Percentiles rank a stretch among this genome's conserved stretches.
Evolutionary conservation across 345 rosid species (phyloP).

Genomic region (Sonneratia caseolaris): DNA sequence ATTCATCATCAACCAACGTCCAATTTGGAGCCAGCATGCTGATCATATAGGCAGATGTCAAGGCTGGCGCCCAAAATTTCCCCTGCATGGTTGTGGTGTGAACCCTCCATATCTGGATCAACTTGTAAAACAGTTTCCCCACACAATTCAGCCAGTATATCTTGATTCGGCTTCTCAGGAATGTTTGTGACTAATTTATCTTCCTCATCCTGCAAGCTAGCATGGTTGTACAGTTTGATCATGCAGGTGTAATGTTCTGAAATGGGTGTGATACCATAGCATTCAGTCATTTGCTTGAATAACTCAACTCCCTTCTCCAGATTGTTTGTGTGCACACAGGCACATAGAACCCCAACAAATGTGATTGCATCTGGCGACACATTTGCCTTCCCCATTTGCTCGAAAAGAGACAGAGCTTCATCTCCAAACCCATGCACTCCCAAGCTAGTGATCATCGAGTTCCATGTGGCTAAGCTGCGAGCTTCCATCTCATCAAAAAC

Average conservation of each 20-base stretch:
- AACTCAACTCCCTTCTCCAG: constrained; percentile 35
- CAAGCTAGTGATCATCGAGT: constrained; percentile 68
- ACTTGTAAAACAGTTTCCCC: constrained; percentile 2
- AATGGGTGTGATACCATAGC: constrained; percentile 39
- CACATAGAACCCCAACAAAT: constrained; percentile 63
- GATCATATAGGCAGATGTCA: constrained; percentile 9
- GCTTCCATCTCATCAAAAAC: constrained; percentile 43
- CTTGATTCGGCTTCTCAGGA: constrained; percentile 15
- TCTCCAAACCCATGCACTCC: constrained; percentile 70
- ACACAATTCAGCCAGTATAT: constrained; percentile 14
- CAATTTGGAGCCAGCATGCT: constrained; percentile 26
- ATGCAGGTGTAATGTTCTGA: constrained; percentile 49
- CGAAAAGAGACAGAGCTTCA: constrained; percentile 53
- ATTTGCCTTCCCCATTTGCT: constrained; percentile 35
- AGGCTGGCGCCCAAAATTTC: background rate
- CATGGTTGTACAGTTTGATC: constrained; percentile 45
- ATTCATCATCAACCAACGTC: constrained; percentile 22
- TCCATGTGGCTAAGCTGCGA: constrained; percentile 66
- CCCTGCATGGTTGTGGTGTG: background rate
- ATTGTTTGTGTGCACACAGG: constrained; percentile 45
- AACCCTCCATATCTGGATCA: background rate
- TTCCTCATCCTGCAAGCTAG: constrained; percentile 20
- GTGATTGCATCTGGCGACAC: constrained; percentile 58
- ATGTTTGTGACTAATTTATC: constrained; percentile 9
- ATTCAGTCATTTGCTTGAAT: constrained; percentile 36